Conservation (phyloP, 2,329 filamentous ascomycete genomes). For the Nemania sp. region DNA sequence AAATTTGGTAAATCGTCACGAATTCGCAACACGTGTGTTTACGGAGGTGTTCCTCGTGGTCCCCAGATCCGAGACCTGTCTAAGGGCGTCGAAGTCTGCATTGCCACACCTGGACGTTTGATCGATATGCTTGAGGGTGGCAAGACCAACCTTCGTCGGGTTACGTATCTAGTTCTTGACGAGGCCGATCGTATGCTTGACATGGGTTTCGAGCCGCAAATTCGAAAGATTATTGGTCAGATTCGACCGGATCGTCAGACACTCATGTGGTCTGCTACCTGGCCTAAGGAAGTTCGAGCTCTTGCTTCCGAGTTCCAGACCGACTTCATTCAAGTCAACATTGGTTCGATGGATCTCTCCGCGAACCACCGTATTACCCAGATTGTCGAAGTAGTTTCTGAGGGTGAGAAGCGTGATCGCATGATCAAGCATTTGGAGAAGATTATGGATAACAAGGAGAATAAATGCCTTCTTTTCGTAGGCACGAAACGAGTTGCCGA, state of each 20-base stretch:
- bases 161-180: slow-evolving; percentile 97
- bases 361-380: slow-evolving; percentile 99
- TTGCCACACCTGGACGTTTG: slow-evolving; percentile 95
- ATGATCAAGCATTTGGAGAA: slow-evolving; percentile 99
- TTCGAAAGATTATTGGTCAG: slow-evolving; percentile 97
- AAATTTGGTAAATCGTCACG: slow-evolving; percentile 98
- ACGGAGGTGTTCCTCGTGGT: slow-evolving; percentile 98
- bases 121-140: slow-evolving; percentile 99
- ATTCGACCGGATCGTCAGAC: slow-evolving; percentile 98
- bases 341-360: slow-evolving; percentile 93
- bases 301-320: slow-evolving; percentile 90
- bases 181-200: slow-evolving; percentile 99
- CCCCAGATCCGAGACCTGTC: slow-evolving; percentile 95
- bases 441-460: slow-evolving; percentile 95
- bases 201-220: slow-evolving; percentile 99
- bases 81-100: slow-evolving; percentile 97
- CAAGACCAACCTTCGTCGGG: slow-evolving; percentile 97
- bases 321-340: slow-evolving; percentile 99
- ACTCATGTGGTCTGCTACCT: slow-evolving; percentile 99
- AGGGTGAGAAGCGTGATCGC: slow-evolving; percentile 96
- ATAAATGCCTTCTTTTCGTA: slow-evolving; percentile 97
- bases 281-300: slow-evolving; percentile 97
- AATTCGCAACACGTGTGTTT: slow-evolving; percentile 98
- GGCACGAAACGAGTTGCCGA: slow-evolving; percentile 95
- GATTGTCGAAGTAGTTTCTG: slow-evolving; percentile 94